A percentile compares a stretch with the other conserved stretches of the same genome.
These are phyloP conservation scores for Cylindrodendrum hubeiense DNA, from an alignment of 2,329 filamentous ascomycete genomes.

Conservation along the genomic window DNA sequence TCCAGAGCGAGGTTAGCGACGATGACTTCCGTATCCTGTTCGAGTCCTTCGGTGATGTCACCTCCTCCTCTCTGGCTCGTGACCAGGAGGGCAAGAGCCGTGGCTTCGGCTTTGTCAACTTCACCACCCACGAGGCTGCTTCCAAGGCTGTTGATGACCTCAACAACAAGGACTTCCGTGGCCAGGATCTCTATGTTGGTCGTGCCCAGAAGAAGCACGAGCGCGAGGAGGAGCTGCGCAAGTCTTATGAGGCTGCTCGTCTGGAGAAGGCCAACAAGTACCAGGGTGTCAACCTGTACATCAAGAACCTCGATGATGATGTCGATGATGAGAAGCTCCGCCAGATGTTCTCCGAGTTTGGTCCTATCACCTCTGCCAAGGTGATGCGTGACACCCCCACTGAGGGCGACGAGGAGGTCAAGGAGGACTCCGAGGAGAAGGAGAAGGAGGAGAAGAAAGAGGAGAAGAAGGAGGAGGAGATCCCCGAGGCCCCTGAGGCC, in stretches of 20 bases:
- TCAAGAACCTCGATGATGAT: conserved; percentile 98
- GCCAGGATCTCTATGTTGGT: conserved; percentile 96
- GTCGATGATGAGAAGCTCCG: conserved; percentile 98
- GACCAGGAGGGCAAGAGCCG: conserved; percentile 93
- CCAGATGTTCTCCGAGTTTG: conserved; percentile 90
- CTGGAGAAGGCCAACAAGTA: conserved; percentile 99
- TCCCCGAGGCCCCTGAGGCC: conserved; percentile 62
- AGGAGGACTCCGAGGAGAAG: conserved; percentile 67
- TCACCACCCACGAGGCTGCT: conserved; percentile 89
- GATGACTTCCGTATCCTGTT: conserved; percentile 96
- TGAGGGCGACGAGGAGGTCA: conserved; percentile 68
- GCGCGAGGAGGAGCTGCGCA: conserved; percentile 98
- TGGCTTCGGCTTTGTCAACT: conserved; percentile 97
- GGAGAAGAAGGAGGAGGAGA: conserved; percentile 61
- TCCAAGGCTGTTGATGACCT: conserved; percentile 89
- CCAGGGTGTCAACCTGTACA: conserved; percentile 98
- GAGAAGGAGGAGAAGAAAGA: conserved; percentile 68
- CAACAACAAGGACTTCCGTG: conserved; percentile 91
- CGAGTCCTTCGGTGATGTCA: conserved; percentile 92
- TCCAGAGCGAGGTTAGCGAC: conserved; percentile 84
- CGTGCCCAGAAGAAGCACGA: conserved; percentile 99
- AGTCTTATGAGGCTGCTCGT: conserved; percentile 97
- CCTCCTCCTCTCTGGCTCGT: conserved; percentile 92
- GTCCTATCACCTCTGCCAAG: conserved; percentile 98
- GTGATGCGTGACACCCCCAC: conserved; percentile 90